These are phyloP conservation scores for Boletus rubescentipes DNA, from an alignment of 768 basidiomycete genomes.

Conservation along the genomic window DNA sequence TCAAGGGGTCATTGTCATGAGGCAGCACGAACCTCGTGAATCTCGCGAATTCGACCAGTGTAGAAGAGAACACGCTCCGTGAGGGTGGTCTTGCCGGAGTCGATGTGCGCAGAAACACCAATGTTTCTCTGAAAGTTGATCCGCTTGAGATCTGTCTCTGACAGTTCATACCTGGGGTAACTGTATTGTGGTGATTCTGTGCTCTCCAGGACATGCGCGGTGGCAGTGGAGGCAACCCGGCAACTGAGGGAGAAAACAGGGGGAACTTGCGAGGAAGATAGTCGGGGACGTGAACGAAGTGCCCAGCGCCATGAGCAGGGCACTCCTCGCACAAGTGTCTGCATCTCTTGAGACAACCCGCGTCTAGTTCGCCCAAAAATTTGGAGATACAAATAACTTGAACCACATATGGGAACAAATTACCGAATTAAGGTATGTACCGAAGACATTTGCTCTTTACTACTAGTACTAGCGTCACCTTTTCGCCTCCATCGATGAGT, in stretches of 20 bases:
- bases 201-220: conserved; percentile 19
- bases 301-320: conserved; percentile 28
- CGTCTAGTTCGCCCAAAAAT: conserved; percentile 2
- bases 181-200: conserved; percentile 20
- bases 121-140: conserved; percentile 88
- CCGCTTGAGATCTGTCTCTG: conserved; percentile 63
- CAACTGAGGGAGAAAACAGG: conserved; percentile 11
- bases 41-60: conserved; percentile 91
- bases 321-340: conserved; percentile 25
- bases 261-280: neutral
- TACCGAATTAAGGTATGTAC: neutral
- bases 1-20: neutral
- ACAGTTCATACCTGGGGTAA: conserved; percentile 46
- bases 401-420: neutral
- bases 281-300: conserved; percentile 17
- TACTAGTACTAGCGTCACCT: too few relatives aligned
- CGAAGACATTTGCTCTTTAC: too few relatives aligned
- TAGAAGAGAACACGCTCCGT: conserved; percentile 96
- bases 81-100: conserved; percentile 96
- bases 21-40: conserved; percentile 79
- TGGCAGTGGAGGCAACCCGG: conserved; percentile 46
- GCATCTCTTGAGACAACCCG: conserved; percentile 17
- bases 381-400: neutral
- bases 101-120: conserved; percentile 93
- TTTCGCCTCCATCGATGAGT: too few relatives aligned